Evolutionary conservation across 371 early-diverging fungal species (phyloP).

Genomic region (Mucor lusitanicus): DNA sequence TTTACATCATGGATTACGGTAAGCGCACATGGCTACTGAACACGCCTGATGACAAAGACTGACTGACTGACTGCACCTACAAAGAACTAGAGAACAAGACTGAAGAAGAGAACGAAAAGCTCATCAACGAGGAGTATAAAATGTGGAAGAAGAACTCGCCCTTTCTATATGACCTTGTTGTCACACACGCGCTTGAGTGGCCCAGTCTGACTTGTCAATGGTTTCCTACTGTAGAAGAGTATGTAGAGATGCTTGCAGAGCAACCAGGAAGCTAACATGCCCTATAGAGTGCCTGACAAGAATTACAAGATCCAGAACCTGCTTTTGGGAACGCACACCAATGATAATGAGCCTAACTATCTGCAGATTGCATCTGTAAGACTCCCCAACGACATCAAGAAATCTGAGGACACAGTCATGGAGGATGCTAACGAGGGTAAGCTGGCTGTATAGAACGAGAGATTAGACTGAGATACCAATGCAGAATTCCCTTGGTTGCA

Average conservation of each 20-base stretch:
- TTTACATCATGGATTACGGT: conserved; percentile 26
- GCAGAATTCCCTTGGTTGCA: conserved; percentile 25
- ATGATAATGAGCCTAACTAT: conserved; percentile 95
- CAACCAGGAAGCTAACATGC: not conserved
- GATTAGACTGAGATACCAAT: not conserved
- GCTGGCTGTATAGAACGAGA: not conserved
- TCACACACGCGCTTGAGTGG: conserved; percentile 99
- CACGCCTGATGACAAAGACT: not conserved
- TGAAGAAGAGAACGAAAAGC: conserved; percentile 70
- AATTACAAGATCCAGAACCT: conserved; percentile 88
- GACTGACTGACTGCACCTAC: not conserved
- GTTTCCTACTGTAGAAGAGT: conserved; percentile 96
- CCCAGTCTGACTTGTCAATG: conserved; percentile 98
- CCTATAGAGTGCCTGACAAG: conserved; percentile 64
- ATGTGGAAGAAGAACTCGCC: conserved; percentile 99
- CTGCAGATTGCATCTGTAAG: conserved; percentile 93
- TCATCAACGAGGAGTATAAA: conserved; percentile 97
- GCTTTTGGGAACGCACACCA: conserved; percentile 96
- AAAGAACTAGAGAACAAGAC: conserved; percentile 20
- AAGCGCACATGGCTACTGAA: not conserved
- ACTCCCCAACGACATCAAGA: conserved; percentile 75
- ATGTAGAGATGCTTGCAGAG: conserved; percentile 1
- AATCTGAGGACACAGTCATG: conserved; percentile 66
- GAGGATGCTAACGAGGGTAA: conserved; percentile 56
- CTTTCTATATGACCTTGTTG: conserved; percentile 96